Conservation (phyloP, 2,329 filamentous ascomycete species). For the Tolypocladium amazonense region DNA sequence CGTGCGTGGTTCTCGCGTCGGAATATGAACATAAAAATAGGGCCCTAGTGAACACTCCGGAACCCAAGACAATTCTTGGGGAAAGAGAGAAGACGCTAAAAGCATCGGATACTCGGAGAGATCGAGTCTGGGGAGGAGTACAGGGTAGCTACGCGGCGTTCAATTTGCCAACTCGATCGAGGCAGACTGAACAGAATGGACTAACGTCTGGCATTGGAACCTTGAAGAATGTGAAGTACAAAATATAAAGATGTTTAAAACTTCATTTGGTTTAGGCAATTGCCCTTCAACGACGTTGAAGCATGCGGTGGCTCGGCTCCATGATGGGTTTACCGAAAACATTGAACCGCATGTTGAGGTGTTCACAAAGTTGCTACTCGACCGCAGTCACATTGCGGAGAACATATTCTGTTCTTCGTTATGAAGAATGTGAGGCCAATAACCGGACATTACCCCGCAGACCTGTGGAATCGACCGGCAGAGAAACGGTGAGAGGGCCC, state of each 20-base stretch:
- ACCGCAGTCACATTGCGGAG: too few relatives aligned
- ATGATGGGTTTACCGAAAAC: neutral
- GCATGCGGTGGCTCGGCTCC: neutral
- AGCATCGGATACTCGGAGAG: too few relatives aligned
- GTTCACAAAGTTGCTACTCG: too few relatives aligned
- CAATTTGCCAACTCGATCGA: neutral
- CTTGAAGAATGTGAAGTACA: neutral
- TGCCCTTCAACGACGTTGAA: neutral
- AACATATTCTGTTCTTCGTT: too few relatives aligned
- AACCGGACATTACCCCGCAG: neutral
- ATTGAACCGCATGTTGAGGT: too few relatives aligned
- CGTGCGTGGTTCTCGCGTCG: too few relatives aligned
- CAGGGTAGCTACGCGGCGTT: neutral
- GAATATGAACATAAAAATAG: neutral
- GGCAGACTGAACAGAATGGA: neutral
- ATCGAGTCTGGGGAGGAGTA: too few relatives aligned
- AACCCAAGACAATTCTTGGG: neutral
- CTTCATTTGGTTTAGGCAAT: too few relatives aligned
- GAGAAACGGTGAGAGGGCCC: neutral
- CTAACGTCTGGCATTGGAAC: neutral
- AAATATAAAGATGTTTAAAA: neutral
- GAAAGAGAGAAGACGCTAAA: neutral
- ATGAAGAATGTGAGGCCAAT: too few relatives aligned
- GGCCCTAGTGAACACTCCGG: neutral
- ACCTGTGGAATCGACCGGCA: neutral